phyloP scores from a whole-genome alignment of 2,329 filamentous ascomycete genomes.

The Emericellopsis atlantica region DNA sequence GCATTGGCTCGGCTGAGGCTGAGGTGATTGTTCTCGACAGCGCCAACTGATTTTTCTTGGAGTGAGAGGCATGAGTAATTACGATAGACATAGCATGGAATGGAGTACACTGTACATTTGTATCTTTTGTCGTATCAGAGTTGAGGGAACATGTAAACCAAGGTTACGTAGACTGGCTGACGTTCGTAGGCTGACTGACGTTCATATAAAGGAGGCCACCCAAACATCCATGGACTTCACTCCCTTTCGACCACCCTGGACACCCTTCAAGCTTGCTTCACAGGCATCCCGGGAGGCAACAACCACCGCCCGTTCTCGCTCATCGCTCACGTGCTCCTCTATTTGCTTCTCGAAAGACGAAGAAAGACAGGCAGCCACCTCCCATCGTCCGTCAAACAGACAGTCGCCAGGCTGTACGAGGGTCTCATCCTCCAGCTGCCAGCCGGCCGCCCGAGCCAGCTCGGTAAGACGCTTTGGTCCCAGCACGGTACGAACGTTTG shows the following conservation, averaged over 20 bases:
- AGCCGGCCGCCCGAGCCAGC: not conserved
- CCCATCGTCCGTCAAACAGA: not conserved
- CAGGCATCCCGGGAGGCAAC: constrained; percentile 1
- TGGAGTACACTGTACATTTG: not conserved
- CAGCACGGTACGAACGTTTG: constrained; percentile 25
- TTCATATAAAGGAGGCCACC: not conserved
- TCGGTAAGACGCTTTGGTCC: not conserved
- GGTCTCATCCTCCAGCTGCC: not conserved
- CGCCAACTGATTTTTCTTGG: constrained; percentile 22
- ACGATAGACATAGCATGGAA: not conserved
- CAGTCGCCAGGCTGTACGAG: not conserved
- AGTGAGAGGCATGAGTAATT: not conserved
- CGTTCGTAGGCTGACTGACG: no score
- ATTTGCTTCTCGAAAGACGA: not conserved
- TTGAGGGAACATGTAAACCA: no score
- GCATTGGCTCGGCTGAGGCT: constrained; percentile 53
- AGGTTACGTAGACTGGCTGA: no score
- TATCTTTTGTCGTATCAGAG: no score
- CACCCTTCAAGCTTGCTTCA: constrained; percentile 1
- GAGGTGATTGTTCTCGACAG: constrained; percentile 60
- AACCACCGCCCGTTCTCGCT: constrained; percentile 1
- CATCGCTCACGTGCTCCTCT: not conserved
- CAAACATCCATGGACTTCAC: constrained; percentile 1
- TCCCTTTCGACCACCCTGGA: not conserved
- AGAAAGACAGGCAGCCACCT: not conserved